Conservation (phyloP, 495 filamentous ascomycete genomes). For the Neurospora sp. region DNA sequence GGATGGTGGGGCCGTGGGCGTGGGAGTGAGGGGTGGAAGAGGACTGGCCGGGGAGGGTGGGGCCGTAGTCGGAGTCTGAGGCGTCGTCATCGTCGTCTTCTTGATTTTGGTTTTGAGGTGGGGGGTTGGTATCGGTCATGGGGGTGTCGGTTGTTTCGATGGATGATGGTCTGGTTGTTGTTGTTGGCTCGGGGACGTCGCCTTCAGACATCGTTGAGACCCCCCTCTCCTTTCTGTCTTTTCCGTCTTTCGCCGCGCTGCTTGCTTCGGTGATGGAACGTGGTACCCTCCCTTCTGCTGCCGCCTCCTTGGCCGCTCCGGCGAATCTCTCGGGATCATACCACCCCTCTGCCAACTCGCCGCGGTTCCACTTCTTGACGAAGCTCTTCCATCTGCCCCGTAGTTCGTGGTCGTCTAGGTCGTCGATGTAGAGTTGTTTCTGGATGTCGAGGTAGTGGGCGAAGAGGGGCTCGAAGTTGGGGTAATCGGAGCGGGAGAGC, state of each 20-base stretch:
- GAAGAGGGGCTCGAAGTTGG: constrained; percentile 59
- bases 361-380: constrained; percentile 83
- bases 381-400: constrained; percentile 93
- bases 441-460: constrained; percentile 84
- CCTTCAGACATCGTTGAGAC: neutral
- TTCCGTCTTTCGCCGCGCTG: neutral
- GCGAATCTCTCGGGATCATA: constrained; percentile 64
- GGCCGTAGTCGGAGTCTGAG: constrained; percentile 63
- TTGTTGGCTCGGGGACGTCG: neutral
- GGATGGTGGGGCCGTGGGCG: constrained; percentile 61
- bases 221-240: neutral
- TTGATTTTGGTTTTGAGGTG: constrained; percentile 13
- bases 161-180: neutral
- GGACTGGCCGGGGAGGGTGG: constrained; percentile 43
- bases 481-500: constrained; percentile 56
- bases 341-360: constrained; percentile 88
- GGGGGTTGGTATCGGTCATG: neutral
- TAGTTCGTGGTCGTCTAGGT: constrained; percentile 57
- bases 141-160: neutral
- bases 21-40: constrained; percentile 8
- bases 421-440: constrained; percentile 57
- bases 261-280: neutral
- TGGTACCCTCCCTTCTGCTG: neutral
- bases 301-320: constrained; percentile 25
- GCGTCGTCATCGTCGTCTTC: constrained; percentile 35